Conservation (phyloP, 345 rosid genomes). For the Lagerstroemia speciosa region DNA sequence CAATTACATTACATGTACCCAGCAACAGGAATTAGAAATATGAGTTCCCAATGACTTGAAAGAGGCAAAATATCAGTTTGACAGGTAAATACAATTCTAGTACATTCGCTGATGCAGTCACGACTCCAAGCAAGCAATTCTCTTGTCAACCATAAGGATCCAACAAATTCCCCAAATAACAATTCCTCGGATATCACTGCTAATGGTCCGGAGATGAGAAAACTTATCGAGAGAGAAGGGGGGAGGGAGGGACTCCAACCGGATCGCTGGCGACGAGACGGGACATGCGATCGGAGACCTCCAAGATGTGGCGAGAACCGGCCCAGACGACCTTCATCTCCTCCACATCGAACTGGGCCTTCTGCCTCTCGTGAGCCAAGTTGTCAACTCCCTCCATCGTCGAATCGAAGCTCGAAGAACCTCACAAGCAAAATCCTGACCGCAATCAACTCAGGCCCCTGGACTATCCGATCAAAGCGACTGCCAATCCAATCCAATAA, state of each 20-base stretch:
- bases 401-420: not conserved
- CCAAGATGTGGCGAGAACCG: constrained; percentile 71
- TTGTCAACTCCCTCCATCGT: constrained; percentile 34
- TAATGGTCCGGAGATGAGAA: not conserved
- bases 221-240: not conserved
- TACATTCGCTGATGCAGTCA: not conserved
- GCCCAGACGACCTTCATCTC: constrained; percentile 97
- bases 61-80: not conserved
- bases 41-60: not conserved
- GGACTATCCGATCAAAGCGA: not conserved
- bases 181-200: not conserved
- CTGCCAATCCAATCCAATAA: not conserved
- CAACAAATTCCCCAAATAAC: not conserved
- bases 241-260: constrained; percentile 20
- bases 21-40: not conserved
- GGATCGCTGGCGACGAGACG: constrained; percentile 95
- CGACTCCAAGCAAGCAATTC: not conserved
- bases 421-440: not conserved
- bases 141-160: not conserved
- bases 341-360: constrained; percentile 72
- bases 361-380: constrained; percentile 64
- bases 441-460: not conserved
- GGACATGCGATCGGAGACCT: constrained; percentile 73
- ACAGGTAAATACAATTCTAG: not conserved
- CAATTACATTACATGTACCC: not conserved